Conservation (phyloP, 495 filamentous ascomycete genomes). For the Penicillium malachiteum region DNA sequence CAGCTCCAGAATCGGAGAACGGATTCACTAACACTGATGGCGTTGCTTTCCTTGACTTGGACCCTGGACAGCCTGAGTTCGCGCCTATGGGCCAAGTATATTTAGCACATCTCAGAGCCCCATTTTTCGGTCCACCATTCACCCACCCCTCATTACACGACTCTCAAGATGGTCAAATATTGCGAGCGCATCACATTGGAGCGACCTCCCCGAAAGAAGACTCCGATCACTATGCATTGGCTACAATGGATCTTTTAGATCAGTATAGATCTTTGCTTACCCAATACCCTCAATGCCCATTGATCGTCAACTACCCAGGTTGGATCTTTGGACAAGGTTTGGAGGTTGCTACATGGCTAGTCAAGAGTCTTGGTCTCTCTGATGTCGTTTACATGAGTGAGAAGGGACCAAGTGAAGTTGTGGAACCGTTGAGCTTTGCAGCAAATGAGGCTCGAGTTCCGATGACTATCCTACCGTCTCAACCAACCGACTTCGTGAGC, state of each 20-base stretch:
- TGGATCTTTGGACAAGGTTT: constrained; percentile 79
- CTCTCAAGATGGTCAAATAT: constrained; percentile 35
- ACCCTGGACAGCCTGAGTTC: constrained; percentile 83
- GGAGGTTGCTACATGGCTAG: constrained; percentile 64
- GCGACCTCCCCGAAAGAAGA: constrained; percentile 67
- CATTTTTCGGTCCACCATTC: constrained; percentile 73
- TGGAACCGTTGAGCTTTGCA: constrained; percentile 51
- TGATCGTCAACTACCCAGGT: constrained; percentile 80
- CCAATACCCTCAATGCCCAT: constrained; percentile 48
- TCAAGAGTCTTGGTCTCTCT: constrained; percentile 47
- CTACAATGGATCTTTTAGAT: constrained; percentile 64
- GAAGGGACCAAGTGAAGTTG: constrained; percentile 63
- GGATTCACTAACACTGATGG: constrained; percentile 36
- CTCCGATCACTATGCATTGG: constrained; percentile 66
- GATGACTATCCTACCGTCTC: constrained; percentile 51
- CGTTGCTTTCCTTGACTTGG: constrained; percentile 73
- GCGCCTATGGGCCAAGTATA: constrained; percentile 74
- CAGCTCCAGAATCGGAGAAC: constrained; percentile 34
- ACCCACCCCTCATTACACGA: constrained; percentile 57
- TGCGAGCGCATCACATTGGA: constrained; percentile 73
- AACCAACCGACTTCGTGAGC: constrained; percentile 59
- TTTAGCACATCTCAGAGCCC: constrained; percentile 60
- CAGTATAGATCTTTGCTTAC: constrained; percentile 54
- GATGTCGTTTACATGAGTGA: constrained; percentile 76
- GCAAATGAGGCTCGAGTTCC: constrained; percentile 32